Evolutionary conservation across 148 eudicot species (phyloP), one percentile per base, ranked within the genome.

Genomic region (Camellia japonica): DNA sequence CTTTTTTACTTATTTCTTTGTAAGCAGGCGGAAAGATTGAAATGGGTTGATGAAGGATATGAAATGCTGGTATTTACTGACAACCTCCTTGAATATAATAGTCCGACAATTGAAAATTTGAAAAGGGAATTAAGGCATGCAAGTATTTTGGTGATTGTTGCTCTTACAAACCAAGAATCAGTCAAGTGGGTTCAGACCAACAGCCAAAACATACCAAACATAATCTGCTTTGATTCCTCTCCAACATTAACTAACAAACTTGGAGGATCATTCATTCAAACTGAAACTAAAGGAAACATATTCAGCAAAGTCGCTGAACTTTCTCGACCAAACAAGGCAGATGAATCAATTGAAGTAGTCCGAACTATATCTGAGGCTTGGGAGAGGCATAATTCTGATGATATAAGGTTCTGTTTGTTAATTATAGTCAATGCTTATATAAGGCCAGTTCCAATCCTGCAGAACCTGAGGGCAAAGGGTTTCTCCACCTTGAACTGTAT

Each of bases 381-480:
- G 99, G 86, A 88, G 62, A 86, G 99, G 65, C 87, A 88, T 75
- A 97, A 93, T 73, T 94, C 98, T 13, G 98, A 97, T 82, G 99
- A 97, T 83, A 92, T 97, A 77, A 84, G 97, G 84, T 97, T 97
- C 87, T 90, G 93, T 62, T 83, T 97, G 71, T 82, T 94, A 73
- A 92, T 97, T 47, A 86, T 97, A 73, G 86, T 94, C 67, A 97
- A 94, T 77, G 94, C 97, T 59, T 96, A 90, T 81, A 85, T 96
- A 83, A 92, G 83, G 73, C 97, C 98, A 4, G 97, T 96, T 79
- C 85, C 95, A 4, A 81, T 84, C 77, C 75, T 90, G 70, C 68
- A 93, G 80, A 96, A 96, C 85, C 87, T 97, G 23, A 84, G 99
- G 84, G 88, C 97, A 68, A 94, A 92, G 82, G 98, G 99, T 5